These are phyloP conservation scores for Leccinum barrowsii DNA, from an alignment of 768 basidiomycete species.

Conservation along the genomic window DNA sequence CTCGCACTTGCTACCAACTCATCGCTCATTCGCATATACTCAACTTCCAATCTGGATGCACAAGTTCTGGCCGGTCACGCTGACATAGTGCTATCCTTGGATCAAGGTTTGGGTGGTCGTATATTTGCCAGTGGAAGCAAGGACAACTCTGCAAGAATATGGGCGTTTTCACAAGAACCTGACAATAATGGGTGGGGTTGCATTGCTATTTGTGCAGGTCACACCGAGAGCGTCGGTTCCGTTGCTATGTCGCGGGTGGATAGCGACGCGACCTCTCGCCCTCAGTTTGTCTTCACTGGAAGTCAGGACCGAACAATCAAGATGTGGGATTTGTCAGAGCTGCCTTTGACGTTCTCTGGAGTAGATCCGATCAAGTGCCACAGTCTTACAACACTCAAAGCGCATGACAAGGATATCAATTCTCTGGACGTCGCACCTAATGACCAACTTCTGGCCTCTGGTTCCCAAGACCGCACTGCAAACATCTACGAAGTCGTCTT, in stretches of 20 bases:
- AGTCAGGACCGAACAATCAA: slow-evolving; percentile 98
- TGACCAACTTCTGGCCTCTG: slow-evolving; percentile 83
- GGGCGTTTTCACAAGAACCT: slow-evolving; percentile 44
- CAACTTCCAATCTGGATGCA: slow-evolving; percentile 70
- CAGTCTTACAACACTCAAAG: slow-evolving; percentile 81
- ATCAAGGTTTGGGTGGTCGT: slow-evolving; percentile 59
- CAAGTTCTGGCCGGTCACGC: slow-evolving; percentile 84
- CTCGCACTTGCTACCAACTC: slow-evolving; percentile 98
- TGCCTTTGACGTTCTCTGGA: slow-evolving; percentile 34
- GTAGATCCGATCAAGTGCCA: slow-evolving; percentile 48
- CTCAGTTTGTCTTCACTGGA: slow-evolving; percentile 86
- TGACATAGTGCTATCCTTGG: slow-evolving; percentile 88
- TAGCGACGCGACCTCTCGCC: slow-evolving; percentile 23
- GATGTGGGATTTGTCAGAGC: slow-evolving; percentile 87
- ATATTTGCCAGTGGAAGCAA: slow-evolving; percentile 90
- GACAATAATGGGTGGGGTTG: slow-evolving; percentile 46
- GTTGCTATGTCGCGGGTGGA: slow-evolving; percentile 67
- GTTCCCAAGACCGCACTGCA: slow-evolving; percentile 93
- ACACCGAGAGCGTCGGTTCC: slow-evolving; percentile 91
- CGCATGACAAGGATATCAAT: slow-evolving; percentile 99
- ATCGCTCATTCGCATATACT: slow-evolving; percentile 88
- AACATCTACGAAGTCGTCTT: slow-evolving; percentile 84
- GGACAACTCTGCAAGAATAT: slow-evolving; percentile 83
- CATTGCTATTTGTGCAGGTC: slow-evolving; percentile 87
- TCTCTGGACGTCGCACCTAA: slow-evolving; percentile 90